A percentile compares a stretch with the other conserved stretches of the same genome.
phyloP scores from a whole-genome alignment of 2,329 filamentous ascomycete genomes.

The Didymella exigua region DNA sequence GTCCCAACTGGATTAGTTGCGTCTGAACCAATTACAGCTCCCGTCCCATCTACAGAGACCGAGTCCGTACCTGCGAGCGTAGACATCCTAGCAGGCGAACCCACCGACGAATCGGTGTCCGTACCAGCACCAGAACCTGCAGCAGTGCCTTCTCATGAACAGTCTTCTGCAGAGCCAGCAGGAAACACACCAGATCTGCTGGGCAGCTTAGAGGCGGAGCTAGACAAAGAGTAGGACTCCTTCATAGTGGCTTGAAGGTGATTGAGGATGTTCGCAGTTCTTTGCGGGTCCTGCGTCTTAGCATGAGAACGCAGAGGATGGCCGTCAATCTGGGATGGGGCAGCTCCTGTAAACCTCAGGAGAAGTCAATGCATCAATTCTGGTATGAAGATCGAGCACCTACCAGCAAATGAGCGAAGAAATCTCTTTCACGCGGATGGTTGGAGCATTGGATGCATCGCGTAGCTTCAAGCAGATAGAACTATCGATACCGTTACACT shows the following conservation, averaged over 20 bases:
- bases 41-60: conserved; percentile 3
- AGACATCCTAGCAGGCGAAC: background rate
- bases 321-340: background rate
- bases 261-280: background rate
- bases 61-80: conserved; percentile 6
- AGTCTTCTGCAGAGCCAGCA: conserved; percentile 29
- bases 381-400: no score
- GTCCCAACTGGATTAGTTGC: background rate
- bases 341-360: background rate
- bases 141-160: conserved; percentile 16
- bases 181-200: conserved; percentile 54
- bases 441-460: background rate
- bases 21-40: conserved; percentile 8
- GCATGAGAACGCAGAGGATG: background rate
- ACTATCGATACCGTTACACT: background rate
- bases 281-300: background rate
- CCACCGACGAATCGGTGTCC: conserved; percentile 6
- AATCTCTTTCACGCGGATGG: background rate
- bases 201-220: conserved; percentile 55
- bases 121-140: conserved; percentile 5
- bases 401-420: background rate
- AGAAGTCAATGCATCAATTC: background rate
- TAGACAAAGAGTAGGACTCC: conserved; percentile 38
- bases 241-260: no score
- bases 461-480: background rate